phyloP scores from a whole-genome alignment of 345 rosid species.

The Eucalyptus caleyi region DNA sequence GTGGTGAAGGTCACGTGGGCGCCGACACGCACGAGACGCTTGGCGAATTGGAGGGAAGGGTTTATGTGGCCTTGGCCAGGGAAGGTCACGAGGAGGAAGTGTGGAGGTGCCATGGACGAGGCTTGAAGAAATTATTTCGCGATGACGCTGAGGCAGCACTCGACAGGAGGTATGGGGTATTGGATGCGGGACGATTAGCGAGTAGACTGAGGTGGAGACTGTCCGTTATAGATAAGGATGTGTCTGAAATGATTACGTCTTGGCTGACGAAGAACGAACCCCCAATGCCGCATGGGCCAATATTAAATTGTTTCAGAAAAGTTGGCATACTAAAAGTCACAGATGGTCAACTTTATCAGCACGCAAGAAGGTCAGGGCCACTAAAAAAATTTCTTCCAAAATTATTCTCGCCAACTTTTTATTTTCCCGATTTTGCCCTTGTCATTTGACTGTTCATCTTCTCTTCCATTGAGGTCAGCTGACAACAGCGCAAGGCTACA shows the following conservation, averaged over 20 bases:
- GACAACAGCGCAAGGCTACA: no score
- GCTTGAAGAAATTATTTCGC: neutral
- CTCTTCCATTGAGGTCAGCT: no score
- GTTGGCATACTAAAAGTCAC: no score
- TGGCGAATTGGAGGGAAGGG: constrained; percentile 48
- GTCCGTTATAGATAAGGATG: neutral
- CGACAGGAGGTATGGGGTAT: neutral
- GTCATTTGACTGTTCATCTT: no score
- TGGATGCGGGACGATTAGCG: neutral
- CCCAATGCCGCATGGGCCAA: no score
- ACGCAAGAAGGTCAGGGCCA: no score
- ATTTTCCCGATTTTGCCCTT: no score
- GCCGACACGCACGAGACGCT: constrained; percentile 36
- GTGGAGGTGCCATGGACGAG: neutral
- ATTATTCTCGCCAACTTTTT: rapidly evolving
- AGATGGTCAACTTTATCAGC: no score
- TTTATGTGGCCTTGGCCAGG: constrained; percentile 61
- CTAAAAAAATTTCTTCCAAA: rapidly evolving
- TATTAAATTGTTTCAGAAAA: no score
- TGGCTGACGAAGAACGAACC: neutral
- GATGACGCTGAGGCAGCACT: neutral
- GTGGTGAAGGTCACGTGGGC: constrained; percentile 18
- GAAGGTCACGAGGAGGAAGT: constrained; percentile 29
- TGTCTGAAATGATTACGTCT: neutral
- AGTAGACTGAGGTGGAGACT: neutral